Evolutionary conservation across 805 yeast genomes (phyloP).

Genomic region (Zygoascus biomembranicola): DNA sequence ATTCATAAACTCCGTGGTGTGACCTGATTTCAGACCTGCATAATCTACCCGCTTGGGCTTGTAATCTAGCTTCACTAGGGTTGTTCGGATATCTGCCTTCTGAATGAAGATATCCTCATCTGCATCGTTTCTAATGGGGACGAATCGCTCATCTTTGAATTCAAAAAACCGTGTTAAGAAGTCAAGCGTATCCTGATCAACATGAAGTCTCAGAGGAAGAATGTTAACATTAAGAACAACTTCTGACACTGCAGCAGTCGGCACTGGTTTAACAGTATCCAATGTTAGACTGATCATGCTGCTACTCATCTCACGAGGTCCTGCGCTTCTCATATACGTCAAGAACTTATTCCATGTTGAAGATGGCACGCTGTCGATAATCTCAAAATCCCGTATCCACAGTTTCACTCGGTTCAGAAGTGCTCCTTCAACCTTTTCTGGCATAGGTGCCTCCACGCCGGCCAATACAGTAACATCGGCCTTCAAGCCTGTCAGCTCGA

Average conservation of each 20-base stretch:
- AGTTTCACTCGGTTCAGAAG: slow-evolving; percentile 43
- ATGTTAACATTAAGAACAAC: slow-evolving; percentile 44
- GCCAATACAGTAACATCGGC: slow-evolving; percentile 39
- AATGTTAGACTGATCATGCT: slow-evolving; percentile 51
- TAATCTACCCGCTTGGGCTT: slow-evolving; percentile 87
- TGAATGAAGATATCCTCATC: slow-evolving; percentile 51
- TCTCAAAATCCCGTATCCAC: slow-evolving; percentile 44
- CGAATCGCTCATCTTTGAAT: slow-evolving; percentile 64
- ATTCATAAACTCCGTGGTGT: slow-evolving; percentile 78
- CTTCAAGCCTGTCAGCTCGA: slow-evolving; percentile 49
- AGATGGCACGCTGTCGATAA: slow-evolving; percentile 70
- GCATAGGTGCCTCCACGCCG: slow-evolving; percentile 33
- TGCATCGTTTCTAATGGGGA: slow-evolving; percentile 13
- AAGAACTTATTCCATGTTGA: slow-evolving; percentile 88
- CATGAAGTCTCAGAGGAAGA: slow-evolving; percentile 71
- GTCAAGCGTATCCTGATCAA: slow-evolving; percentile 91
- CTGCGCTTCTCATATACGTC: slow-evolving; percentile 59
- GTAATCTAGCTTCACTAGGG: slow-evolving; percentile 71
- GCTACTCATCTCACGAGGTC: slow-evolving; percentile 61
- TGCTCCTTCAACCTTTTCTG: slow-evolving; percentile 30
- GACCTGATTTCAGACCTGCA: slow-evolving; percentile 78
- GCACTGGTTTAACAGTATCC: slow-evolving; percentile 56
- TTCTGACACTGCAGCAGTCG: slow-evolving; percentile 61
- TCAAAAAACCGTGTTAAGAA: slow-evolving; percentile 72
- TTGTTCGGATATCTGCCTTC: slow-evolving; percentile 40